Percentiles rank a stretch among this genome's conserved stretches.
phyloP scores from a whole-genome alignment of 257 asterid species.

The Voacanga thouarsii region DNA sequence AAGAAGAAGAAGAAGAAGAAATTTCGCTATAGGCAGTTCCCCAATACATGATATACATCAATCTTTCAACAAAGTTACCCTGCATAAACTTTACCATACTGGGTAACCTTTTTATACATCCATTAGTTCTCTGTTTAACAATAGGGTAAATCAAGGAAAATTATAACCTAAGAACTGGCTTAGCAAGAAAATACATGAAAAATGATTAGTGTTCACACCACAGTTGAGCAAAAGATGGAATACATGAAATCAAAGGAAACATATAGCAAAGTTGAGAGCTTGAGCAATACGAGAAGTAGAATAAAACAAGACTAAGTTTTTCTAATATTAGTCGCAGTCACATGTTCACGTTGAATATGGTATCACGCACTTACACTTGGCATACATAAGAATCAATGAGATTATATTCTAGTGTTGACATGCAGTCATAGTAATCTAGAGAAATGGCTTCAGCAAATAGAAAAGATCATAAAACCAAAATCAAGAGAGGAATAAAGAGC shows the following conservation, averaged over 20 bases:
- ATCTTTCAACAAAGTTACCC: background rate
- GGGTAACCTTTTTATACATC: background rate
- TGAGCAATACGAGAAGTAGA: background rate
- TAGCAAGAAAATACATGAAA: background rate
- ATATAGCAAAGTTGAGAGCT: background rate
- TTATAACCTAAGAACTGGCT: background rate
- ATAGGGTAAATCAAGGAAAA: background rate
- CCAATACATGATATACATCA: background rate
- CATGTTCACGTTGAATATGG: background rate
- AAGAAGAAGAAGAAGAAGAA: background rate
- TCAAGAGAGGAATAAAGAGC: conserved; percentile 25
- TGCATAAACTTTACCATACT: background rate
- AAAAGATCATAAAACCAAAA: conserved; percentile 3
- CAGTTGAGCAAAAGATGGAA: background rate
- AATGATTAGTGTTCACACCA: background rate
- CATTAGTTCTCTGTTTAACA: background rate
- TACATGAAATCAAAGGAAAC: background rate
- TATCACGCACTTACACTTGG: background rate
- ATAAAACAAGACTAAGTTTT: background rate
- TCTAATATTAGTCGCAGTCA: background rate
- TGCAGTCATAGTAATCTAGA: background rate
- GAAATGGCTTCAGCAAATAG: background rate
- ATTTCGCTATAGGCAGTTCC: background rate
- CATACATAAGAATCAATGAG: background rate
- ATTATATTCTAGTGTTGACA: background rate